phyloP scores from a whole-genome alignment of 2,329 filamentous ascomycete species.

The Arthroderma uncinatum region DNA sequence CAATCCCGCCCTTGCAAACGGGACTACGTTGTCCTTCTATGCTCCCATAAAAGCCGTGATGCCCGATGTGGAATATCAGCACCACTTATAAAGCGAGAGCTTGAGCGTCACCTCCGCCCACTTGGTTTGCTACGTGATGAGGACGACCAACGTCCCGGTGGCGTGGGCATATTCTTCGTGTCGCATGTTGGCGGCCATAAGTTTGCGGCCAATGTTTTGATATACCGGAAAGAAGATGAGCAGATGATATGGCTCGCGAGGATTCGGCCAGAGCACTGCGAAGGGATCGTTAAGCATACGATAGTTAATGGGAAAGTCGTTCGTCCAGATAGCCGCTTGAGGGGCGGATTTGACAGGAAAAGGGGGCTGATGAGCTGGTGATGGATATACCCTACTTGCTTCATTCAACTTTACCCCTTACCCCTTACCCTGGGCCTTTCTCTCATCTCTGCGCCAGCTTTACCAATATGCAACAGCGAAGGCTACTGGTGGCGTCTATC shows the following conservation, averaged over 20 bases:
- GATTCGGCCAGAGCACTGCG: constrained; percentile 76
- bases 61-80: constrained; percentile 90
- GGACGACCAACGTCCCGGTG: constrained; percentile 69
- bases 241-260: constrained; percentile 91
- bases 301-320: constrained; percentile 88
- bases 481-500: too few species aligned
- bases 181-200: constrained; percentile 95
- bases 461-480: too few species aligned
- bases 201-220: constrained; percentile 86
- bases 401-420: too few species aligned
- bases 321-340: constrained; percentile 71
- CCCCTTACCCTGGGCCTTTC: neutral
- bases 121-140: constrained; percentile 76
- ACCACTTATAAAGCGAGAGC: constrained; percentile 73
- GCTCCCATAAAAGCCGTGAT: constrained; percentile 83
- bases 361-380: constrained; percentile 81
- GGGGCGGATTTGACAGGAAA: constrained; percentile 78
- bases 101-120: constrained; percentile 78
- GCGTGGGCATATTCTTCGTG: constrained; percentile 91
- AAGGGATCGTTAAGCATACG: constrained; percentile 81
- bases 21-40: constrained; percentile 77
- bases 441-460: neutral
- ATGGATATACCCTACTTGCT: neutral
- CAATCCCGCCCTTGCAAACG: constrained; percentile 62
- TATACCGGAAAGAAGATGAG: constrained; percentile 59